Percentiles rank a stretch among this genome's conserved stretches.
phyloP scores from a whole-genome alignment of 2,329 filamentous ascomycete genomes.

The Chaetomium globosum region DNA sequence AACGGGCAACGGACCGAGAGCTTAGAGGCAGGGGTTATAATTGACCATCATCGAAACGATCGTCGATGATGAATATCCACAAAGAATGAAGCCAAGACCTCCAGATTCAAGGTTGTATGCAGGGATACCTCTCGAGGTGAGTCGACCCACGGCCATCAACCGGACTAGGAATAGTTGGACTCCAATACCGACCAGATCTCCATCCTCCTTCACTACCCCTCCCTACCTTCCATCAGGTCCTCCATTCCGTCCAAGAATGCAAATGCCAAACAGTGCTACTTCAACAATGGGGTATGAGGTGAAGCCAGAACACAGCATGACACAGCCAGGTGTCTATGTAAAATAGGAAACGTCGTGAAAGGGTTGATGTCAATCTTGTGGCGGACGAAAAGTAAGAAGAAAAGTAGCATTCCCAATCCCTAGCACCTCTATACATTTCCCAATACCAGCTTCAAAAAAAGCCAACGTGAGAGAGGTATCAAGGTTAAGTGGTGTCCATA shows the following conservation, averaged over 20 bases:
- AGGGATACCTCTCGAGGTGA: neutral
- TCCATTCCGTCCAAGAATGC: slow-evolving; percentile 27
- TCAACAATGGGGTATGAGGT: slow-evolving; percentile 41
- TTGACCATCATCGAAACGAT: neutral
- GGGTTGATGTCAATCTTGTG: neutral
- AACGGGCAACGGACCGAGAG: neutral
- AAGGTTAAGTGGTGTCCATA: slow-evolving; percentile 16
- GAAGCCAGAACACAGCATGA: slow-evolving; percentile 38
- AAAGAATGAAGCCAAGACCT: neutral
- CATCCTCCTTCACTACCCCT: slow-evolving; percentile 37
- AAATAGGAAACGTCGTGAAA: neutral
- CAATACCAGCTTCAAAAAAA: slow-evolving; percentile 20
- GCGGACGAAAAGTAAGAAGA: neutral
- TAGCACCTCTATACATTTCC: slow-evolving; percentile 29
- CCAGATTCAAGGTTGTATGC: neutral
- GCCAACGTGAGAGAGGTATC: neutral
- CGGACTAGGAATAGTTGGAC: neutral
- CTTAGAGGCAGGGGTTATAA: neutral
- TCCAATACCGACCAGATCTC: slow-evolving; percentile 1
- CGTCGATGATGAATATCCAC: neutral
- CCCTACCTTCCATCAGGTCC: neutral
- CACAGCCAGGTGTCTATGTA: slow-evolving; percentile 38
- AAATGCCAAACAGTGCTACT: slow-evolving; percentile 40
- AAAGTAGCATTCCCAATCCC: slow-evolving; percentile 12
- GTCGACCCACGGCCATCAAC: neutral